Evolutionary conservation across 208 protist species (phyloP), one percentile per base, ranked within the genome.

Genomic region (Wallacemonas sp.): DNA sequence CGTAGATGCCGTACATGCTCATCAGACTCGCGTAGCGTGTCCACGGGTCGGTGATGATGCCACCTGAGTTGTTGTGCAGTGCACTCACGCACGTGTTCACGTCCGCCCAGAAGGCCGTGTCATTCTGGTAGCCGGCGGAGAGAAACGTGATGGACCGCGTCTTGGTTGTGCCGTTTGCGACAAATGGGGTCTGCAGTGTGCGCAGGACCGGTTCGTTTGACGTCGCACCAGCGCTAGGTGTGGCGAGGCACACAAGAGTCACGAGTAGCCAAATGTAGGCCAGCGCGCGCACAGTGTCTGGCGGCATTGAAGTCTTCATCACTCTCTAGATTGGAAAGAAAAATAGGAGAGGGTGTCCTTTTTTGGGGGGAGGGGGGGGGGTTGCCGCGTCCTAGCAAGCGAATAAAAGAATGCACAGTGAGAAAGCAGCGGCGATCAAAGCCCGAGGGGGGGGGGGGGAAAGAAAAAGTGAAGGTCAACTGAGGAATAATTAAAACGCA

Each of bases 1-100:
- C 59, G 71, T 80, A 92, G 5, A 92, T 69, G 32, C 79, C 72
- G 68, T 92, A 89, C 12, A 92, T 61, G 46, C 83, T 89, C 18
- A 86, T 68, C 14, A 78, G 64, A 11, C 44, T 4, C 23, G 74
- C 70, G 67, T 89, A 92, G 12, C 82, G 72, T 18, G 72, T 67
- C 86, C 86, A 92, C 54, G 86, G 86, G 16, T 76, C 79, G 25
- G 80, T 29, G 22, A 59, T 26, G 32, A 92, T 67, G 57, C 49
- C 70, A 16, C 46, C 74, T n/a, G 67, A 70, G 52, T 74, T 76
- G 70, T 81, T 81, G 26, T 74, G 64, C 20, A 92, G 65, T 20
- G 76, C 67, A 8, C 57, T 29, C 8, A 82, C 46, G 59, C 65
- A 79, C 14, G 18, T 32, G 0, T 38, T 26, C 10, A 87, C 86